Evolutionary conservation across 2,329 filamentous ascomycete species (phyloP), one percentile per base, ranked within the genome.

Genomic region (Dothistroma pini): DNA sequence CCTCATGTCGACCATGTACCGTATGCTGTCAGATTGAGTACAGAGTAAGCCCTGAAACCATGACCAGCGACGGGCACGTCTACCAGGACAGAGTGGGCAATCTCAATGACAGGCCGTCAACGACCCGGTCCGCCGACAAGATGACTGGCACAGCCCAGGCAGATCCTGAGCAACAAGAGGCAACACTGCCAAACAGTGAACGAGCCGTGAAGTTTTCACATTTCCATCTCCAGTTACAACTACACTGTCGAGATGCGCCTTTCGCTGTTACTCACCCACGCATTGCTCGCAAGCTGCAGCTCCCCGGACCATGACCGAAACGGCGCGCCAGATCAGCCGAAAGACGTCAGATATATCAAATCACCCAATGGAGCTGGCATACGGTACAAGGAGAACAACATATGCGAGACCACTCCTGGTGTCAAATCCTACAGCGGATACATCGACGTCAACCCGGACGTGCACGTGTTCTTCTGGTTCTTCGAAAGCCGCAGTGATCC

Each of bases 401-500:
- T 60, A 34, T 82, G 80, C 64, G 80, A 83, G 70, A 81, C 79
- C 0, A 81, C 79, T 0, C 78, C 78, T 1, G 80, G 80, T 11
- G 19, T 48, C 32, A 19, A 32, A 31, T 56, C 54, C 14, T 56
- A 47, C 21, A 47, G 35, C 31, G 21, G 34, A 14, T 56, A 56
- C 14, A 56, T 47, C 34, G 66, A 70, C 35, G 44, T 71, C 6
- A 63, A 38, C 14, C 54, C 59, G n/a, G 54, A 59, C 22, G 52
- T 63, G 38, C 78, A 86, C 68, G 86, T 83, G 53, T 87, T 86
- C 72, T 88, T 87, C 73, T 86, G 84, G 83, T 87, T 86, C 68
- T 83, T 87, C 66, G 84, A 86, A 67, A 77, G 84, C 9, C 77
- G 83, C 8, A 77, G 82, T 5, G 57, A 80, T 65, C 78, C 84